These are phyloP conservation scores for Paecilomyces niveus DNA, from an alignment of 2,329 filamentous ascomycete species.

Conservation along the genomic window DNA sequence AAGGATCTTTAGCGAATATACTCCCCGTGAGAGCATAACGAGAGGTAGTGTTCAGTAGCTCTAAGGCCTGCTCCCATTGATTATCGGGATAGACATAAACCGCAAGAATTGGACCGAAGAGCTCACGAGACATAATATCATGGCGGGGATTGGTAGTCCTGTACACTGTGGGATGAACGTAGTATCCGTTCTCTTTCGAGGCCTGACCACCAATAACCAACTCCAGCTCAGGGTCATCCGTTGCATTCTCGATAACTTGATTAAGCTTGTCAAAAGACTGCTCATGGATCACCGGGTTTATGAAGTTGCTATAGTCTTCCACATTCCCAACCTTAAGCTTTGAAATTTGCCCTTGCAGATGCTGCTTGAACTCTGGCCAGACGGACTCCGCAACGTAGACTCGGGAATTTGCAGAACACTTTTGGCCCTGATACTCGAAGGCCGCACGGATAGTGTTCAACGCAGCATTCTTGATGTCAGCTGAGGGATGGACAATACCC, in stretches of 20 bases:
- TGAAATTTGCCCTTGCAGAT: conserved; percentile 57
- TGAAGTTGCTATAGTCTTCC: conserved; percentile 62
- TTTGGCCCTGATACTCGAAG: conserved; percentile 85
- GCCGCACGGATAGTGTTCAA: conserved; percentile 75
- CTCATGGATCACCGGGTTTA: conserved; percentile 77
- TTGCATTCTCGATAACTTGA: conserved; percentile 68
- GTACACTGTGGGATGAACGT: conserved; percentile 74
- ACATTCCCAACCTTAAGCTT: conserved; percentile 64
- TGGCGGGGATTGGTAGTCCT: conserved; percentile 62
- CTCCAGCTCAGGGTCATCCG: conserved; percentile 61
- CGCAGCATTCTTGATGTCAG: conserved; percentile 68
- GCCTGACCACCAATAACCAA: conserved; percentile 67
- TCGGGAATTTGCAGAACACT: conserved; percentile 76
- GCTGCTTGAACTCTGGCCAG: conserved; percentile 63
- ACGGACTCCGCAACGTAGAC: conserved; percentile 67
- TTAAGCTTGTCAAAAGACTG: conserved; percentile 71
- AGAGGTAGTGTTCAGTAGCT: conserved; percentile 29
- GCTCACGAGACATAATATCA: conserved; percentile 64
- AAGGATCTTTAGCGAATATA: conserved; percentile 32
- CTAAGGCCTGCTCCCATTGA: conserved; percentile 52
- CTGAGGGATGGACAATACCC: conserved; percentile 68
- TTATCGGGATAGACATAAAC: conserved; percentile 70
- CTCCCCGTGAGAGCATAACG: conserved; percentile 32
- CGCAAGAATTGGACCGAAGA: conserved; percentile 70
- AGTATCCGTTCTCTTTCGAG: conserved; percentile 70